A percentile compares a stretch with the other conserved stretches of the same genome.
Evolutionary conservation across 2,329 filamentous ascomycete genomes (phyloP).

Genomic region (Diaporthe sp.): DNA sequence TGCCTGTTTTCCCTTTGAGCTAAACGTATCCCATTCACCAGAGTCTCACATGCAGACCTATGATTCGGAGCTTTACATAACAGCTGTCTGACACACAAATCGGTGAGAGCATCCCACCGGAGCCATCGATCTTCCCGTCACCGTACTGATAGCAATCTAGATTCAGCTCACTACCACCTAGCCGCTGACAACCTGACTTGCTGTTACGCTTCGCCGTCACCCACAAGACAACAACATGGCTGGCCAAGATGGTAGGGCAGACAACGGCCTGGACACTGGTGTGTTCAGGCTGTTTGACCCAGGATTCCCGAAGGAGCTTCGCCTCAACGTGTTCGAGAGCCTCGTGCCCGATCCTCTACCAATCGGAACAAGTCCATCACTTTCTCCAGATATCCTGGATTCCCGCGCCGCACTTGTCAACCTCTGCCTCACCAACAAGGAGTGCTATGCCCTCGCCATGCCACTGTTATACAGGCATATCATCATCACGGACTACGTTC

Average conservation of each 20-base stretch:
- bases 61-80: too few relatives aligned
- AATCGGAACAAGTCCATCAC: rapidly evolving
- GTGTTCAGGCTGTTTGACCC: background rate
- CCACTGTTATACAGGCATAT: background rate
- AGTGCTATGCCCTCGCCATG: background rate
- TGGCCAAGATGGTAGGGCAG: background rate
- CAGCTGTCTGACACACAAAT: too few relatives aligned
- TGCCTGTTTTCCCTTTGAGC: too few relatives aligned
- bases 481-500: background rate
- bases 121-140: background rate
- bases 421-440: background rate
- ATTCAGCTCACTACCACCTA: background rate
- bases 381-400: background rate
- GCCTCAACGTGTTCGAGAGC: background rate
- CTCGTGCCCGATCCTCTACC: background rate
- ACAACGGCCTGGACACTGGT: background rate
- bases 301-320: background rate
- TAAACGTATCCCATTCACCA: too few relatives aligned
- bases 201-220: background rate
- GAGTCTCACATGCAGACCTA: too few relatives aligned
- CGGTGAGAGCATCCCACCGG: too few relatives aligned
- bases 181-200: too few relatives aligned
- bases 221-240: background rate
- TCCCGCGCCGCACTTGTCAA: background rate
- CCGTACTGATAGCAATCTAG: background rate